Evolutionary conservation across 1,284 basidiomycete genomes (phyloP), one percentile per base, ranked within the genome.

Genomic region (Kwoniella shivajii): DNA sequence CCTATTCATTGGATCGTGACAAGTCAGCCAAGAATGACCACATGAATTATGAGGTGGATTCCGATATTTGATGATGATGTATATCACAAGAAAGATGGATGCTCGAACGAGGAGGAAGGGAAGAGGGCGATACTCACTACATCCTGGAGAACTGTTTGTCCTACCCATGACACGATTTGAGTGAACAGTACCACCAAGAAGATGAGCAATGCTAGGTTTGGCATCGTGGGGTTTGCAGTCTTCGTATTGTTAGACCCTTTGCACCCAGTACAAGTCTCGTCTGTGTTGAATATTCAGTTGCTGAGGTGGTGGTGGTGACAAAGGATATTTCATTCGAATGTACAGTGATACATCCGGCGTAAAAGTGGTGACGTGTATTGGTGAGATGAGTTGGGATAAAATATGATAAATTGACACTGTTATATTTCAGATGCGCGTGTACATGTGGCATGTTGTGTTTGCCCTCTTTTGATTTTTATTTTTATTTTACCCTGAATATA

Each of bases 91-190:
- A 9, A 31, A 31, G 10, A 27, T 27, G 9, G 13, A 34, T 5
- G 33, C n/a, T n/a, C n/a, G n/a, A n/a, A n/a, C n/a, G n/a, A n/a
- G n/a, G n/a, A n/a, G n/a, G n/a, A n/a, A n/a, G n/a, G n/a, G n/a
- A n/a, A n/a, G n/a, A n/a, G n/a, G n/a, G n/a, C 56, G n/a, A 42
- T 46, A 83, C 88, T 65, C 65, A 93, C 92, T 57, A 86, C 74
- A 54, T 89, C 87, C 58, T 88, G 82, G 16, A 96, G 82, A 22
- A 89, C 87, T 18, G 87, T 84, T 73, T 90, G 85, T 50, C 92
- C 92, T 56, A 94, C 84, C 91, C 91, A 94, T 54, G 86, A 84
- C 60, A 95, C 83, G 62, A 90, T 80, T 73, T 93, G 88, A 6
- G 89, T 87, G 57, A 89, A 65, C 66, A 94, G 85, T 29, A 91